Evolutionary conservation across 306 rosid species (phyloP).

Genomic region (Abrus pulchellus): DNA sequence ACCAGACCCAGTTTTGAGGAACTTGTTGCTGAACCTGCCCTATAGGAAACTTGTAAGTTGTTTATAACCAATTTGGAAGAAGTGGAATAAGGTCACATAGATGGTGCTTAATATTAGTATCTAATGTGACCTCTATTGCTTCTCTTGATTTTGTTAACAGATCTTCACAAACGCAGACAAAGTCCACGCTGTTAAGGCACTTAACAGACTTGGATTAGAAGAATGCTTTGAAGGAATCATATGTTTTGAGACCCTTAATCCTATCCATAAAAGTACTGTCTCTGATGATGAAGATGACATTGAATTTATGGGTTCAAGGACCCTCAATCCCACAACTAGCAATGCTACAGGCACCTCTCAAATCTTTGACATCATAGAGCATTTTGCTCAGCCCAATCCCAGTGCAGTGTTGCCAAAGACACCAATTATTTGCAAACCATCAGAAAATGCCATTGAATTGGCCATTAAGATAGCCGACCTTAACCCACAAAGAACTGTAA

Average conservation of each 20-base stretch:
- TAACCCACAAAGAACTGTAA: constrained; percentile 90
- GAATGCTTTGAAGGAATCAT: constrained; percentile 93
- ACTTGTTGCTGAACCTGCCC: constrained; percentile 77
- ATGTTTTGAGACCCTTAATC: constrained; percentile 97
- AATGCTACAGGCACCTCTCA: constrained; percentile 42
- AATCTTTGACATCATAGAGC: constrained; percentile 82
- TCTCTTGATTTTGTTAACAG: constrained; percentile 51
- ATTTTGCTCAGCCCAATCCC: constrained; percentile 70
- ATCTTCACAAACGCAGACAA: constrained; percentile 96
- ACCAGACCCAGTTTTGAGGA: constrained; percentile 85
- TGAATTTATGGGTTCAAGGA: constrained; percentile 70
- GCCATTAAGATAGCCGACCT: constrained; percentile 89
- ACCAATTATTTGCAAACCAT: constrained; percentile 92
- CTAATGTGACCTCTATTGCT: constrained; percentile 17
- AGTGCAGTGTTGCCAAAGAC: constrained; percentile 71
- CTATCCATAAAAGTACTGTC: constrained; percentile 61
- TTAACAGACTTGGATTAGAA: constrained; percentile 86
- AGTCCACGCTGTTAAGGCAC: constrained; percentile 79
- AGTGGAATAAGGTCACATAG: neutral
- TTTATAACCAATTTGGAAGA: constrained; percentile 21
- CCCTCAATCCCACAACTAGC: constrained; percentile 31
- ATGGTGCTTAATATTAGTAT: neutral
- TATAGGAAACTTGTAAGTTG: constrained; percentile 82
- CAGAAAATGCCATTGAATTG: constrained; percentile 71
- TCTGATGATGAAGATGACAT: constrained; percentile 91